A percentile compares a stretch with the other conserved stretches of the same genome.
Evolutionary conservation across 2,329 filamentous ascomycete genomes (phyloP).

Genomic region (Monilinia fructicola): DNA sequence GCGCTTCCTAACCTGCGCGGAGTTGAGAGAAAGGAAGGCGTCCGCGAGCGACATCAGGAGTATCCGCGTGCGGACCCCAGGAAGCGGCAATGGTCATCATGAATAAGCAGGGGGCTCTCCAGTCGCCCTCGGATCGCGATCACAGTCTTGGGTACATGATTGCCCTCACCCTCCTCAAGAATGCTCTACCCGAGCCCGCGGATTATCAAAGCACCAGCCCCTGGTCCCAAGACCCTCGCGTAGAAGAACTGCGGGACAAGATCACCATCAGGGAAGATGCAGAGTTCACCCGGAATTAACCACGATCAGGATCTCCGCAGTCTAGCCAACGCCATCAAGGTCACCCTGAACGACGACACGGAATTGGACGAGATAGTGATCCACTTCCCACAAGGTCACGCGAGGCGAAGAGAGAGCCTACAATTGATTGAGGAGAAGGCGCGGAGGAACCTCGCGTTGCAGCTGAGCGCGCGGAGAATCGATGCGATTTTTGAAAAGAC

Average conservation of each 20-base stretch:
- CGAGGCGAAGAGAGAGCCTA: conserved; percentile 29
- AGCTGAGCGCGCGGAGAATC: conserved; percentile 28
- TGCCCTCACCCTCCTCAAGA: conserved; percentile 41
- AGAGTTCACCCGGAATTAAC: conserved; percentile 41
- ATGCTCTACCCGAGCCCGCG: conserved; percentile 20
- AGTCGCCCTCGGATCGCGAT: conserved; percentile 42
- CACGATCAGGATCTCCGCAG: conserved; percentile 36
- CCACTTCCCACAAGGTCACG: conserved; percentile 43
- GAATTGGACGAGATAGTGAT: conserved; percentile 39
- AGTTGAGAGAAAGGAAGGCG: conserved; percentile 27
- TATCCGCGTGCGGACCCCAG: conserved; percentile 38
- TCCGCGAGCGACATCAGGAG: conserved; percentile 32
- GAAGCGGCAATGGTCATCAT: conserved; percentile 41
- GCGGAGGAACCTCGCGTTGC: conserved; percentile 31
- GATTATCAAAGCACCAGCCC: conserved; percentile 23
- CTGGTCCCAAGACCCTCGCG: conserved; percentile 10
- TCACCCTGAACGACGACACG: conserved; percentile 35
- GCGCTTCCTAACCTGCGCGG: conserved; percentile 34
- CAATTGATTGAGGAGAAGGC: conserved; percentile 32
- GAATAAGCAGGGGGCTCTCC: conserved; percentile 36
- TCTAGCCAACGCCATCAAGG: conserved; percentile 36
- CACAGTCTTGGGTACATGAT: conserved; percentile 43
- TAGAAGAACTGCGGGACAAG: conserved; percentile 32
- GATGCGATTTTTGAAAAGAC: conserved; percentile 17
- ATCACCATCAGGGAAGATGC: conserved; percentile 37